Evolutionary conservation across 2,329 filamentous ascomycete species (phyloP).

Genomic region (Lojkania enalia): DNA sequence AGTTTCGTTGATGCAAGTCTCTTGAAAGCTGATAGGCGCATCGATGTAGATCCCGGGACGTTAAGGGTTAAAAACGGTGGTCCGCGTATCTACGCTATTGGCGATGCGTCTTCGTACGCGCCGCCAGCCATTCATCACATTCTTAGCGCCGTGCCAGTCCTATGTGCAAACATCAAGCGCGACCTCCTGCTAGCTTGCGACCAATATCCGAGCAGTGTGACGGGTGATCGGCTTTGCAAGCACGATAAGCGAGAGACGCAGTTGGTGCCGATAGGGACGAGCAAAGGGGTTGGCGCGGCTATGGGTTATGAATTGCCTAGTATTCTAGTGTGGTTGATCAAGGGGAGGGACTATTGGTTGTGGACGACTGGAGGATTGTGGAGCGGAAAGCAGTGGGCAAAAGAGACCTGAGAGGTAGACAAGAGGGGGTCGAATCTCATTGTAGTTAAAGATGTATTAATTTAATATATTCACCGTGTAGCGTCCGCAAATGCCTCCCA

Average conservation of each 20-base stretch:
- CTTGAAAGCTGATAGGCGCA: slow-evolving; percentile 26
- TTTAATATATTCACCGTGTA: no score
- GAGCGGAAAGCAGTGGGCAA: slow-evolving; percentile 57
- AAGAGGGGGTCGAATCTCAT: no score
- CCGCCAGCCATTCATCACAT: slow-evolving; percentile 40
- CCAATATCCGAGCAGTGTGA: slow-evolving; percentile 13
- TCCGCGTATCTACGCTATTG: slow-evolving; percentile 40
- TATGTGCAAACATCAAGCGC: slow-evolving; percentile 53
- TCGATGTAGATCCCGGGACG: slow-evolving; percentile 30
- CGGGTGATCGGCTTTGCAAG: slow-evolving; percentile 22
- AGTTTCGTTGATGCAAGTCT: slow-evolving; percentile 30
- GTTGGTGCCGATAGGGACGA: slow-evolving; percentile 27
- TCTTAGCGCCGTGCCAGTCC: slow-evolving; percentile 39
- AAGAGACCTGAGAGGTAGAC: slow-evolving; percentile 53
- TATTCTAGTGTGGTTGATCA: slow-evolving; percentile 41
- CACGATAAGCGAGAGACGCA: slow-evolving; percentile 26
- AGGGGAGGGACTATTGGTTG: slow-evolving; percentile 50
- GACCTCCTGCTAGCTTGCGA: slow-evolving; percentile 51
- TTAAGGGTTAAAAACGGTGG: slow-evolving; percentile 30
- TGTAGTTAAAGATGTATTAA: no score
- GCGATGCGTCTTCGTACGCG: slow-evolving; percentile 39
- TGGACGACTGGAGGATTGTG: slow-evolving; percentile 54
- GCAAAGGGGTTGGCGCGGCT: slow-evolving; percentile 25
- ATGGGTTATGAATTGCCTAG: slow-evolving; percentile 40
- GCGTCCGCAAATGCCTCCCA: no score